Evolutionary conservation across 306 rosid genomes (phyloP).

Genomic region (Glycine tomentella): DNA sequence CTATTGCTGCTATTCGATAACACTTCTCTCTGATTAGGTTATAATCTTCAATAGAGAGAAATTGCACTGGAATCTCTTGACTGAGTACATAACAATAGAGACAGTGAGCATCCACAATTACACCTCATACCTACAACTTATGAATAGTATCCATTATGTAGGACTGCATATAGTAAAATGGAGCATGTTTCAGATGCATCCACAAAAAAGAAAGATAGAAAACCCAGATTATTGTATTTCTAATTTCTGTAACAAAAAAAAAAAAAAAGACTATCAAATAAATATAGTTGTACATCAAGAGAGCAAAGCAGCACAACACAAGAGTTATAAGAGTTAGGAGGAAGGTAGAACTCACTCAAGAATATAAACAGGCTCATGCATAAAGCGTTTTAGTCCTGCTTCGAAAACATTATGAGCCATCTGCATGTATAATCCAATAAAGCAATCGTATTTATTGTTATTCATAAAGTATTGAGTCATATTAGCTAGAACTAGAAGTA

Average conservation of each 20-base stretch:
- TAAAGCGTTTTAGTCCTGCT: constrained; percentile 89
- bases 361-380: constrained; percentile 93
- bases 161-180: neutral
- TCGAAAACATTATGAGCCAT: constrained; percentile 96
- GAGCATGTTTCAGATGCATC: neutral
- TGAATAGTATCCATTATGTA: neutral
- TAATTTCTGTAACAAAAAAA: neutral
- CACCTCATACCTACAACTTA: too few species aligned
- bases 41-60: too few species aligned
- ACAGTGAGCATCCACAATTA: too few species aligned
- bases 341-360: constrained; percentile 80
- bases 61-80: too few species aligned
- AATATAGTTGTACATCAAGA: constrained; percentile 23
- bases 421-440: constrained; percentile 63
- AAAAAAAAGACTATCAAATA: neutral
- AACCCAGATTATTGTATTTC: neutral
- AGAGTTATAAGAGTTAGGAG: constrained; percentile 24
- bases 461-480: neutral
- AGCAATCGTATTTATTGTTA: constrained; percentile 25
- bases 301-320: neutral
- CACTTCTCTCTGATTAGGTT: too few species aligned
- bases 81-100: too few species aligned
- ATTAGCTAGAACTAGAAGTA: constrained; percentile 28
- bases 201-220: neutral
- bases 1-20: too few species aligned